Conservation (phyloP, 2,329 filamentous ascomycete genomes). For the Monosporascus sp. region DNA sequence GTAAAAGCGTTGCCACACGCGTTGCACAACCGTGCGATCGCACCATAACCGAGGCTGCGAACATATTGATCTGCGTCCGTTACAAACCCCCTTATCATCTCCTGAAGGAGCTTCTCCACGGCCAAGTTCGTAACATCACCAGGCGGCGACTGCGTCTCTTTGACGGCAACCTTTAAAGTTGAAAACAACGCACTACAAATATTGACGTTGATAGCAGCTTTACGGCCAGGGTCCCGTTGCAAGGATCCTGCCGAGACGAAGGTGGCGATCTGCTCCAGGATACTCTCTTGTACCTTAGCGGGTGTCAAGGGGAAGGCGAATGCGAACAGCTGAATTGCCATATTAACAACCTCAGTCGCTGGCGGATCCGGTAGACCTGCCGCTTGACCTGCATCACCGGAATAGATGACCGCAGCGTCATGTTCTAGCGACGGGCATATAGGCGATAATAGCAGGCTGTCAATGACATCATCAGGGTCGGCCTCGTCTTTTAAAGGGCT, state of each 20-base stretch:
- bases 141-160: constrained; percentile 66
- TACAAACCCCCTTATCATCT: constrained; percentile 66
- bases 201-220: constrained; percentile 87
- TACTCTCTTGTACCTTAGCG: constrained; percentile 90
- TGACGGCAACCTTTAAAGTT: constrained; percentile 76
- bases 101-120: constrained; percentile 80
- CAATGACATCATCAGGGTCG: constrained; percentile 60
- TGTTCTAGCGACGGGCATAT: constrained; percentile 83
- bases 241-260: constrained; percentile 77
- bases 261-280: constrained; percentile 86
- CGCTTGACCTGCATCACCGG: constrained; percentile 45
- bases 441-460: constrained; percentile 59
- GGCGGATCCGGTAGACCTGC: constrained; percentile 65
- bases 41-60: constrained; percentile 77
- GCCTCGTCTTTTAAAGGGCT: constrained; percentile 42
- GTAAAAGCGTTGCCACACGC: constrained; percentile 83
- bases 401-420: constrained; percentile 78
- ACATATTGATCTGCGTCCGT: constrained; percentile 81
- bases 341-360: constrained; percentile 88
- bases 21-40: constrained; percentile 79
- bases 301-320: constrained; percentile 85
- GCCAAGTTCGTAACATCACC: constrained; percentile 70
- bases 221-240: constrained; percentile 80
- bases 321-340: constrained; percentile 88
- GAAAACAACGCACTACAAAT: constrained; percentile 75